phyloP scores from a whole-genome alignment of 768 basidiomycete species.

The Lentinula lateritia region DNA sequence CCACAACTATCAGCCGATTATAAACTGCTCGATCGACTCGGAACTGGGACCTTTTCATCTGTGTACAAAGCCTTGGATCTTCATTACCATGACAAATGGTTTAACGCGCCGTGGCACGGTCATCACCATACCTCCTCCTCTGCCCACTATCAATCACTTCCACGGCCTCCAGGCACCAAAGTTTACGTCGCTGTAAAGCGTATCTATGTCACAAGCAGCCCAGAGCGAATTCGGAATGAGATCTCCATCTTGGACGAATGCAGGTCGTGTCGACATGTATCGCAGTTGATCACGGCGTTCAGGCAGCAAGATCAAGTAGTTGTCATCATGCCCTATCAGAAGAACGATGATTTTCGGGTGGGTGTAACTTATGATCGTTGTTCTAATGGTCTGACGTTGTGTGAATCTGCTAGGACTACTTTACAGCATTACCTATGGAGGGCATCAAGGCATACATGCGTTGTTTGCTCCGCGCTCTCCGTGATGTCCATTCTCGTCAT shows the following conservation, averaged over 20 bases:
- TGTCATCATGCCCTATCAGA: slow-evolving; percentile 89
- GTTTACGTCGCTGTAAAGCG: slow-evolving; percentile 92
- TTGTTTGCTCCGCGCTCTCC: slow-evolving; percentile 84
- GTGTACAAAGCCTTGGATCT: slow-evolving; percentile 97
- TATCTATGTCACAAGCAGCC: slow-evolving; percentile 95
- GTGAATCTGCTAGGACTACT: slow-evolving; percentile 58
- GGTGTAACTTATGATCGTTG: slow-evolving; percentile 21
- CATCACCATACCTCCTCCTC: slow-evolving; percentile 57
- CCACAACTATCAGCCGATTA: slow-evolving; percentile 66
- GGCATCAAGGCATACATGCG: slow-evolving; percentile 85
- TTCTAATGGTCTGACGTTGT: neutral
- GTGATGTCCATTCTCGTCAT: slow-evolving; percentile 79
- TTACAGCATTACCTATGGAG: slow-evolving; percentile 61
- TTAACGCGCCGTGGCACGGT: slow-evolving; percentile 72
- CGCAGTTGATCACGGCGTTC: slow-evolving; percentile 93
- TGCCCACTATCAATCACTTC: slow-evolving; percentile 55
- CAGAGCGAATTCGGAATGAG: slow-evolving; percentile 89
- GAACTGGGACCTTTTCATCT: slow-evolving; percentile 97
- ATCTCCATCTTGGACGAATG: slow-evolving; percentile 83
- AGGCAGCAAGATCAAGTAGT: slow-evolving; percentile 89
- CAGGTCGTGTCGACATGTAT: slow-evolving; percentile 80
- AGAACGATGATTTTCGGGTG: slow-evolving; percentile 91
- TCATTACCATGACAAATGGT: slow-evolving; percentile 67
- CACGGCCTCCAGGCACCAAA: slow-evolving; percentile 36
- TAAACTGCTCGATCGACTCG: slow-evolving; percentile 81